Evolutionary conservation across 495 filamentous ascomycete species (phyloP).

Genomic region (Penicillium verhagenii): DNA sequence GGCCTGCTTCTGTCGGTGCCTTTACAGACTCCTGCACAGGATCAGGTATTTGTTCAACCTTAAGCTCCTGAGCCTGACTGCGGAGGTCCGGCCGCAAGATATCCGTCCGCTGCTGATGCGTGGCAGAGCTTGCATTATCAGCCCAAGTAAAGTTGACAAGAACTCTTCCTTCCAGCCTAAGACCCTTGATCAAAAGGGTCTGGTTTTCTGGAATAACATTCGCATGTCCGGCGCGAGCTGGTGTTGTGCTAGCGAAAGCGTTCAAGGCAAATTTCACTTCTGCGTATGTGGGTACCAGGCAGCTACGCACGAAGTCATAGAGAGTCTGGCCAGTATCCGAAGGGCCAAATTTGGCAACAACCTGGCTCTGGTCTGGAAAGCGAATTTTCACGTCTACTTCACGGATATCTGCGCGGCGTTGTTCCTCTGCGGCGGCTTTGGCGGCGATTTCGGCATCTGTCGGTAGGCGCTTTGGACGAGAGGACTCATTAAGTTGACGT

Average conservation of each 20-base stretch:
- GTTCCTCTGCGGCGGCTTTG: constrained; percentile 51
- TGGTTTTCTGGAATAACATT: constrained; percentile 46
- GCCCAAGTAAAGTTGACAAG: constrained; percentile 80
- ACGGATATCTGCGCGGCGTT: constrained; percentile 60
- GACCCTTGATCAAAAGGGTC: constrained; percentile 65
- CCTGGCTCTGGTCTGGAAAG: constrained; percentile 78
- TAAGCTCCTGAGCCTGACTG: constrained; percentile 64
- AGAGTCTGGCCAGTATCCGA: constrained; percentile 62
- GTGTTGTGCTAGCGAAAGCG: constrained; percentile 22
- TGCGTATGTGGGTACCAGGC: constrained; percentile 32
- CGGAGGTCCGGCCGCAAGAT: constrained; percentile 67
- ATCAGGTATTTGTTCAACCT: constrained; percentile 48
- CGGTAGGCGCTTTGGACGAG: constrained; percentile 63
- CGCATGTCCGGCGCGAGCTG: constrained; percentile 24
- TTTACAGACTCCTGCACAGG: constrained; percentile 41
- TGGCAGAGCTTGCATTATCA: constrained; percentile 50
- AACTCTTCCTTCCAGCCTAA: constrained; percentile 66
- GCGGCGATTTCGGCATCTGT: constrained; percentile 51
- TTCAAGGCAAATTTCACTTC: constrained; percentile 53
- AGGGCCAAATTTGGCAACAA: constrained; percentile 62
- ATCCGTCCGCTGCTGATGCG: constrained; percentile 31
- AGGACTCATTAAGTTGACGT: constrained; percentile 59
- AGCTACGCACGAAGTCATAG: constrained; percentile 63
- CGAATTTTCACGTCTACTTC: constrained; percentile 76
- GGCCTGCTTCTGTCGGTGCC: constrained; percentile 22